phyloP scores from a whole-genome alignment of 2,329 filamentous ascomycete genomes.

The Emmonsiellopsis sp. region DNA sequence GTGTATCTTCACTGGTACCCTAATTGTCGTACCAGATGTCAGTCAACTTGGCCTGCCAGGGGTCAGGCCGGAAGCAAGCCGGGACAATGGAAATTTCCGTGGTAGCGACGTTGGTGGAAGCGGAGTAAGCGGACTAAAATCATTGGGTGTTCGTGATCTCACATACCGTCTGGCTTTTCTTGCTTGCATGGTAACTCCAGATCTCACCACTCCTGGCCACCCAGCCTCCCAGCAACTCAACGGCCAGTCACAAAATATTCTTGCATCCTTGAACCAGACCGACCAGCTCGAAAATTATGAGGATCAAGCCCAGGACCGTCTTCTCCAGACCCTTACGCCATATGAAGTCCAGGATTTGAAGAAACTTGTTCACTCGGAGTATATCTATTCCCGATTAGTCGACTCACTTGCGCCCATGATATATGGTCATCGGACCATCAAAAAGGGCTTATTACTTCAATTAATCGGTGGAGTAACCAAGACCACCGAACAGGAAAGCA shows the following conservation, averaged over 20 bases:
- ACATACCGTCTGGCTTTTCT: constrained; percentile 96
- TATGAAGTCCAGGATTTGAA: constrained; percentile 87
- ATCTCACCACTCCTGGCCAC: constrained; percentile 71
- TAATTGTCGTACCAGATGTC: constrained; percentile 95
- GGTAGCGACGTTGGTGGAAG: constrained; percentile 72
- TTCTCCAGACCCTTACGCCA: constrained; percentile 74
- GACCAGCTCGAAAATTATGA: constrained; percentile 61
- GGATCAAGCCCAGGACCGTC: constrained; percentile 80
- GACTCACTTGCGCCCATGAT: constrained; percentile 94
- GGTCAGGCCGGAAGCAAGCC: constrained; percentile 67
- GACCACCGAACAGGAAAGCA: constrained; percentile 72
- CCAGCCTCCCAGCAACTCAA: constrained; percentile 57
- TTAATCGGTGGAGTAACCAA: constrained; percentile 95
- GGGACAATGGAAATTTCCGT: constrained; percentile 69
- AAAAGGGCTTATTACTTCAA: constrained; percentile 90
- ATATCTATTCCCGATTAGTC: constrained; percentile 87
- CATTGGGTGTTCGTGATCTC: constrained; percentile 85
- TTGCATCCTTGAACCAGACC: constrained; percentile 70
- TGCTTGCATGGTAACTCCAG: constrained; percentile 89
- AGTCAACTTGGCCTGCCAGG: constrained; percentile 90
- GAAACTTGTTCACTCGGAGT: constrained; percentile 86
- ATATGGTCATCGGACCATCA: constrained; percentile 93
- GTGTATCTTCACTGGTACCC: constrained; percentile 90
- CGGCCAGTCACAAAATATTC: constrained; percentile 71
- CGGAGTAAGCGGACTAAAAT: constrained; percentile 80